Evolutionary conservation across 1,284 basidiomycete species (phyloP), one percentile per base, ranked within the genome.

Genomic region (Polyporus tsugae): DNA sequence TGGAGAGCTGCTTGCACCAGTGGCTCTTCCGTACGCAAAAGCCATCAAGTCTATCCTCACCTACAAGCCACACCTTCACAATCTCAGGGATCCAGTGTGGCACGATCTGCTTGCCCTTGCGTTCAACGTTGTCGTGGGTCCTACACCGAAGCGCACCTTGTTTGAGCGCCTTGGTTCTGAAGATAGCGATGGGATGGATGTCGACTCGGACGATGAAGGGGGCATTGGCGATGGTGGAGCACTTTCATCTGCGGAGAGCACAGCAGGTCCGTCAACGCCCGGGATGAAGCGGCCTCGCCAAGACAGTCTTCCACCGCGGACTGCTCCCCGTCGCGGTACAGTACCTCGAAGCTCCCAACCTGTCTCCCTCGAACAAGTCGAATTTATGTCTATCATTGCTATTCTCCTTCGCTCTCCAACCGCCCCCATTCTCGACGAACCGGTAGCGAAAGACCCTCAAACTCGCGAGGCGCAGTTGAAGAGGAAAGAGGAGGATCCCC

Each of bases 1-100:
- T 13, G 85, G 85, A 35, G 74, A 85, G 55, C 82, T 97, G 10
- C 85, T 92, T 63, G 76, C 83, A 7, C 89, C 90, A 0, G 85
- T 96, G 6, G 89, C 93, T 2, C 80, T 95, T 69, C 90, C 96
- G 77, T 98, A 96, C 77, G 84, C 92, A 68, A 96, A 97, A 77
- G 86, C 93, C 0, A 83, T 97, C 42, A 87, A 88, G 52, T 83
- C 83, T 60, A 77, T 94, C 2, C 82, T 95, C 55, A 81, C 81
- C 62, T 91, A 89, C 77, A 80, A 82, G 2, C 91, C 94, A 0
- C 96, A 98, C 78, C 83, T 96, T 62, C 91, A 96, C 39, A 89
- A 93, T 73, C 78, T 97, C 65, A 88, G 90, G 10, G 82, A 84
- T 17, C 80, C 82, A 0, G 82, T 79, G 52, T 99, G 97, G 97